Base-by-base conservation (phyloP, 495 filamentous ascomycete genomes). In the Parathielavia hyrcaniae region DNA sequence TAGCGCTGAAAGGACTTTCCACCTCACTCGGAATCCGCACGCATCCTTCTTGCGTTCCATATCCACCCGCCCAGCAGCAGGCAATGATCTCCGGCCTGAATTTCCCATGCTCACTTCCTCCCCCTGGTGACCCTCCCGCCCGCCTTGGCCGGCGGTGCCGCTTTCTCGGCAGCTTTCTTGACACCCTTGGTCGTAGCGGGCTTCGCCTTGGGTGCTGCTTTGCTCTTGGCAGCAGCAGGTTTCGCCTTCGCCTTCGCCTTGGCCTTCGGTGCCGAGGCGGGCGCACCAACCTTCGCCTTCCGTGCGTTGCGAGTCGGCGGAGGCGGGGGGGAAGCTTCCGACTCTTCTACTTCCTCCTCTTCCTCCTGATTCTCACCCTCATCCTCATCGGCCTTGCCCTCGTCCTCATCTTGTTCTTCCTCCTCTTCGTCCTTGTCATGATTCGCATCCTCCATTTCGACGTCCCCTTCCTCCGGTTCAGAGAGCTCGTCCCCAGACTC, bases 401-500 rank as follows among this genome's bases (percentile, higher is more conserved):
- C 41, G 3, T 19, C 59, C 19, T 58, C 61, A 9, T 53, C 59
- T 5, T 53, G 43, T 4, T 58, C 48, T 1, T 40, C 36, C 17
- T 19, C 51, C 8, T 7, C 41, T 23, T 55, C 26, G 16, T 20
- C 39, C 38, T 45, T 39, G 4, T 34, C 46, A 16, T 60, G 50
- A 11, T 57, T 63, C 22, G 62, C 56, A n/a, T 68, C 67, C 55
- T 63, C 60, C 39, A 51, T 64, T 46, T 73, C 67, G 7, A 53
- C 61, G 35, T 68, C 57, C 2, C 62, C 63, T 20, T 69, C 61
- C 46, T 55, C 59, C 12, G 50, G 36, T 16, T 61, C 59, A 14
- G 62, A 53, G 45, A 57, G 55, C 22, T 64, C 58, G 20, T 49
- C 59, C 13, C 44, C 53, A 1, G 17, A 54, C 62, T 38, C 48